Conservation (phyloP, 176 grass and related monocot genomes). For the Hordeum vulgare region MorexV3_pseudomolecules_assembly NC_058519.1:82306117-82306616, state of each 20-base stretch:
- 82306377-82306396: conserved; percentile 33
- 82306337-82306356: background rate
- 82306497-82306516: conserved; percentile 19
- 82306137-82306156: background rate
- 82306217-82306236: background rate
- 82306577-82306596: background rate
- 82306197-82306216: background rate
- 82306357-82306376: background rate
- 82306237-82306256: background rate
- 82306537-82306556: conserved; percentile 34
- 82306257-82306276: background rate
- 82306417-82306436: conserved; percentile 27
- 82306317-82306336: background rate
- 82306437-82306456: conserved; percentile 9
- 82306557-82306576: conserved; percentile 39
- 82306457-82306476: conserved; percentile 24
- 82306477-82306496: background rate
- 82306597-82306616: background rate
- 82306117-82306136: background rate
- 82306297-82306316: background rate
- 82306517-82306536: background rate
- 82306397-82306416: conserved; percentile 2
- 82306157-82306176: background rate
- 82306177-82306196: background rate
- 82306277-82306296: background rate